These are phyloP conservation scores for Haplosporangium sp. DNA, from an alignment of 371 early-diverging fungal genomes.

Conservation along the genomic window DNA sequence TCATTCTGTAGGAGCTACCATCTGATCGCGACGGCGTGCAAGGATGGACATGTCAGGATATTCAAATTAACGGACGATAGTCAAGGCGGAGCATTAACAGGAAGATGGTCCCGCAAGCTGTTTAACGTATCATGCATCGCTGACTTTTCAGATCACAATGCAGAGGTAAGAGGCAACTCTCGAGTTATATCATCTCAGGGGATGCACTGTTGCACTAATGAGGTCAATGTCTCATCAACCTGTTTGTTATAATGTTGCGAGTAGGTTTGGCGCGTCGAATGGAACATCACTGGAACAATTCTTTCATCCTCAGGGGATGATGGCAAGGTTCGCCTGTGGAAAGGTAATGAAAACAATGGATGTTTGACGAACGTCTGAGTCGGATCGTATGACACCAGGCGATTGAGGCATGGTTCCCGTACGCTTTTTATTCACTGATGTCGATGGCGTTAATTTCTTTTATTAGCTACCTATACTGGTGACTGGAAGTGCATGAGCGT, in stretches of 20 bases:
- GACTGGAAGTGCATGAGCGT: constrained; percentile 79
- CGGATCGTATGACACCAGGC: background rate
- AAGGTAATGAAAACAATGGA: constrained; percentile 47
- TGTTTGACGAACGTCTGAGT: background rate
- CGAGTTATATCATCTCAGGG: background rate
- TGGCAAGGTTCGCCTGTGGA: constrained; percentile 92
- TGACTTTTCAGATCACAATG: constrained; percentile 75
- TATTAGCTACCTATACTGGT: constrained; percentile 65
- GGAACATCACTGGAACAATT: constrained; percentile 95
- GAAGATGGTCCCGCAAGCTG: constrained; percentile 52
- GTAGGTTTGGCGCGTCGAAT: constrained; percentile 90
- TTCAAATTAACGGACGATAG: constrained; percentile 77
- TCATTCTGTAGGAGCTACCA: constrained; percentile 75
- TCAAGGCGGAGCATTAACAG: constrained; percentile 34
- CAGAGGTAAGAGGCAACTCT: constrained; percentile 58
- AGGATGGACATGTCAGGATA: constrained; percentile 88
- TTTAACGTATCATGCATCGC: constrained; percentile 71
- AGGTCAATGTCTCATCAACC: background rate
- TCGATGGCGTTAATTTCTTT: constrained; percentile 3
- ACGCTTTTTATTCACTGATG: background rate
- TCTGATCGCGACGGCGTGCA: constrained; percentile 91
- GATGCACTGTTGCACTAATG: background rate
- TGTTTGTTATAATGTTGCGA: constrained; percentile 2
- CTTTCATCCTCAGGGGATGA: constrained; percentile 92
- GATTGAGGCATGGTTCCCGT: background rate